A percentile compares a stretch with the other conserved stretches of the same genome.
phyloP scores from a whole-genome alignment of 441 rosid species.

The Adansonia grandidieri region DNA sequence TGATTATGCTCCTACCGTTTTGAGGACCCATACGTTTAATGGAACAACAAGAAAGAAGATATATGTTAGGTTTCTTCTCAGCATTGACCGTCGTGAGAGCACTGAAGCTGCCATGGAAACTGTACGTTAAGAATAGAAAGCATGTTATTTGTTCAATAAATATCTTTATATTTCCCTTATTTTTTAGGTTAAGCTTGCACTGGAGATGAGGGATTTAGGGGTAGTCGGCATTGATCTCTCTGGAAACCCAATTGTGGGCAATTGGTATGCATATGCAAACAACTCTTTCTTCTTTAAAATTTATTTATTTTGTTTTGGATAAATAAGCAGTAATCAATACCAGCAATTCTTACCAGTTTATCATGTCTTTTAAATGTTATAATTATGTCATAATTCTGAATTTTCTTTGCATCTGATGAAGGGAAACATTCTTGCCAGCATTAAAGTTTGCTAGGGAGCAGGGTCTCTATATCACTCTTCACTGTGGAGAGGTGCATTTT shows the following conservation, averaged over 20 bases:
- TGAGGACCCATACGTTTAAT: constrained; percentile 39
- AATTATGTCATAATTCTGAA: constrained; percentile 7
- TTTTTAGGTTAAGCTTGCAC: constrained; percentile 80
- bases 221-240: constrained; percentile 95
- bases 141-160: background rate
- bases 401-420: constrained; percentile 21
- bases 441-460: constrained; percentile 70
- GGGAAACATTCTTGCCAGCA: constrained; percentile 75
- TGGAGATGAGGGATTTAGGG: constrained; percentile 79
- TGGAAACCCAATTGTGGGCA: constrained; percentile 85
- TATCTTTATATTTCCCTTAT: constrained; percentile 14
- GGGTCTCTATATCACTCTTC: constrained; percentile 83
- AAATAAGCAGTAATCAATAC: background rate
- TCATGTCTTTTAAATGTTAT: background rate
- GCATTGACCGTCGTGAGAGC: constrained; percentile 92
- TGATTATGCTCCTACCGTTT: constrained; percentile 45
- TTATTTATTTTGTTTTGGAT: background rate
- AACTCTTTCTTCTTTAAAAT: background rate
- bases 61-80: constrained; percentile 89
- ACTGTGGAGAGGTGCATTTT: constrained; percentile 87
- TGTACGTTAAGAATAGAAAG: constrained; percentile 48
- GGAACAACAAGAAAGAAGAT: constrained; percentile 62
- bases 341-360: constrained; percentile 14
- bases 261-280: constrained; percentile 56
- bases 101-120: constrained; percentile 92